A percentile compares a stretch with the other conserved stretches of the same genome.
phyloP scores from a whole-genome alignment of 306 rosid species.

The Vigna angularis region DNA sequence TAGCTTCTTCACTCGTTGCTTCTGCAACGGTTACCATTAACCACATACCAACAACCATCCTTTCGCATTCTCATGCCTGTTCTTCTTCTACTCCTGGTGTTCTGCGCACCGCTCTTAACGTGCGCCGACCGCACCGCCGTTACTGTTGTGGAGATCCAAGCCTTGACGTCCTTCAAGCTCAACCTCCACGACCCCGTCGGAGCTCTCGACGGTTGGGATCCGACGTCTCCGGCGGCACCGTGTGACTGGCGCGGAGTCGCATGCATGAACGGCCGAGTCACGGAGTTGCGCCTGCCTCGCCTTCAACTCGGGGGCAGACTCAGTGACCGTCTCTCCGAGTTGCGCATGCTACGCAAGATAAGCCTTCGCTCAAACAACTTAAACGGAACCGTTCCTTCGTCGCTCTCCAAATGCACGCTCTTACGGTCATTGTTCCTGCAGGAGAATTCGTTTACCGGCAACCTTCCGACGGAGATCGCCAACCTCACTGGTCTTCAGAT shows the following conservation, averaged over 20 bases:
- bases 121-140: constrained; percentile 56
- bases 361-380: constrained; percentile 81
- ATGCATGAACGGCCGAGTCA: constrained; percentile 57
- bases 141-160: constrained; percentile 67
- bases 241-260: constrained; percentile 91
- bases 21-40: neutral
- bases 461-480: constrained; percentile 67
- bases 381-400: constrained; percentile 78
- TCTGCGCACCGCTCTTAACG: constrained; percentile 61
- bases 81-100: constrained; percentile 44
- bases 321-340: constrained; percentile 62
- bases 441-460: constrained; percentile 77
- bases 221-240: constrained; percentile 75
- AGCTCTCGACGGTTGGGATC: constrained; percentile 74
- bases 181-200: constrained; percentile 76
- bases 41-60: neutral
- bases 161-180: constrained; percentile 72
- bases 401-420: constrained; percentile 69
- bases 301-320: constrained; percentile 81
- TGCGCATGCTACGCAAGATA: constrained; percentile 66
- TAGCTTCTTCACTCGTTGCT: neutral
- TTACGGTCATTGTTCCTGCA: constrained; percentile 75
- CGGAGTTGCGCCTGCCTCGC: constrained; percentile 81
- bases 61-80: constrained; percentile 29
- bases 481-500: constrained; percentile 66